phyloP scores from a whole-genome alignment of 139 green algal genomes.

The Coccomyxa sp. region DNA sequence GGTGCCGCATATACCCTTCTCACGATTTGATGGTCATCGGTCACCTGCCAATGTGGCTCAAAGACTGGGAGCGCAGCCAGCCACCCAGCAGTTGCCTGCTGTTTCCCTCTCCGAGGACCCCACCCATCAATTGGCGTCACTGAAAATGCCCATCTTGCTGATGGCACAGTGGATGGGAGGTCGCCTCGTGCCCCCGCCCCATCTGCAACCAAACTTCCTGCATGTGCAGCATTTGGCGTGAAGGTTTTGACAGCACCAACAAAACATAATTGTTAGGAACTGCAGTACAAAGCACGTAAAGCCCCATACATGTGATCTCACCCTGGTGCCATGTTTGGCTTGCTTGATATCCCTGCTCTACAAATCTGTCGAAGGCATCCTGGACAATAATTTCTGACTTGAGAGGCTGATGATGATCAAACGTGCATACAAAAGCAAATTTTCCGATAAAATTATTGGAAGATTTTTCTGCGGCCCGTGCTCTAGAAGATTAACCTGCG shows the following conservation, averaged over 20 bases:
- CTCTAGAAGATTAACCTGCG: neutral
- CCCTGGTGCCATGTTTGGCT: slow-evolving; percentile 65
- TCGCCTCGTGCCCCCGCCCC: slow-evolving; percentile 49
- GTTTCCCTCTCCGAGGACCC: slow-evolving; percentile 50
- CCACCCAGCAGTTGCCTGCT: slow-evolving; percentile 88
- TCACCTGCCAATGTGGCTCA: slow-evolving; percentile 95
- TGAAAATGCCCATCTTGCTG: slow-evolving; percentile 65
- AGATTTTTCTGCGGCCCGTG: neutral
- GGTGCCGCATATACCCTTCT: neutral
- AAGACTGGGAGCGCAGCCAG: slow-evolving; percentile 89
- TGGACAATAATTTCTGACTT: neutral
- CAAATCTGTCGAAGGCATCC: slow-evolving; percentile 52
- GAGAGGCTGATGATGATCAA: neutral
- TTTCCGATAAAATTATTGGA: neutral
- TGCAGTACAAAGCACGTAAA: neutral
- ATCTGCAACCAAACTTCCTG: slow-evolving; percentile 35
- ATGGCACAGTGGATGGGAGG: slow-evolving; percentile 38
- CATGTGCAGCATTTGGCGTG: neutral
- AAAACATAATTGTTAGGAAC: neutral
- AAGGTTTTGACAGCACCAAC: neutral
- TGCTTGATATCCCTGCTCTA: slow-evolving; percentile 76
- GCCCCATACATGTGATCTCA: neutral
- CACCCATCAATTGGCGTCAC: slow-evolving; percentile 69
- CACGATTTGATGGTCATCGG: neutral
- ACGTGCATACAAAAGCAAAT: neutral